Evolutionary conservation across 192 early-diverging fungal genomes (phyloP).

Genomic region (Gonapodya sp.): DNA sequence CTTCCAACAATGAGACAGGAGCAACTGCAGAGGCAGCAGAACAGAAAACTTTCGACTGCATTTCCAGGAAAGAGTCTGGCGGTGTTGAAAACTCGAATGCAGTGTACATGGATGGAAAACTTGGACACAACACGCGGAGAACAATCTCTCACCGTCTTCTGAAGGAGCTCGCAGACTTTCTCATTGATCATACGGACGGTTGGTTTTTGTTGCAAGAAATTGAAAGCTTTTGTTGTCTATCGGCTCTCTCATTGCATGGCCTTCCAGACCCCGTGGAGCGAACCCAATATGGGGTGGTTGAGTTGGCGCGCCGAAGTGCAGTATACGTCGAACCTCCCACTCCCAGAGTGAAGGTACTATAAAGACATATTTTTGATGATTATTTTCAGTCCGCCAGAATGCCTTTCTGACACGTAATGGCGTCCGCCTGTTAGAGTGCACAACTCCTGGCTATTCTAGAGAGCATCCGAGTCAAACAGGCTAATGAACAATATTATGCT

Average conservation of each 20-base stretch:
- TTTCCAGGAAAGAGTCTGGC: not conserved
- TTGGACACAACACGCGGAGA: not conserved
- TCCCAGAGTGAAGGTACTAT: conserved; percentile 1
- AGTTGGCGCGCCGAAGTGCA: not conserved
- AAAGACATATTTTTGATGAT: not conserved
- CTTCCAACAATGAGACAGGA: not conserved
- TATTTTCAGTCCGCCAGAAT: not conserved
- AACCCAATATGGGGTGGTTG: not conserved
- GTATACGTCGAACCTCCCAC: not conserved
- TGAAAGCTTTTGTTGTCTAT: too few species aligned
- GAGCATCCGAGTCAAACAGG: not conserved
- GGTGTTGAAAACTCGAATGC: not conserved
- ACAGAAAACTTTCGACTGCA: too few species aligned
- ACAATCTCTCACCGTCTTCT: not conserved
- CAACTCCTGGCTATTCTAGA: not conserved
- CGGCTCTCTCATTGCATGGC: too few species aligned
- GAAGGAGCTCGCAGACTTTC: conserved; percentile 10
- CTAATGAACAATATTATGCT: not conserved
- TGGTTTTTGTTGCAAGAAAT: not conserved
- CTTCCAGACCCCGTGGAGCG: not conserved
- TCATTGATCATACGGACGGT: not conserved
- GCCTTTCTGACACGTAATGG: not conserved
- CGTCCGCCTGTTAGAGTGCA: not conserved
- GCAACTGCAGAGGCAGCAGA: too few species aligned
- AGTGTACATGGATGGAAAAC: not conserved